Evolutionary conservation across 176 grass and related monocot species (phyloP), one percentile per base, ranked within the genome.

Genomic region (Triticum timopheevii): DNA sequence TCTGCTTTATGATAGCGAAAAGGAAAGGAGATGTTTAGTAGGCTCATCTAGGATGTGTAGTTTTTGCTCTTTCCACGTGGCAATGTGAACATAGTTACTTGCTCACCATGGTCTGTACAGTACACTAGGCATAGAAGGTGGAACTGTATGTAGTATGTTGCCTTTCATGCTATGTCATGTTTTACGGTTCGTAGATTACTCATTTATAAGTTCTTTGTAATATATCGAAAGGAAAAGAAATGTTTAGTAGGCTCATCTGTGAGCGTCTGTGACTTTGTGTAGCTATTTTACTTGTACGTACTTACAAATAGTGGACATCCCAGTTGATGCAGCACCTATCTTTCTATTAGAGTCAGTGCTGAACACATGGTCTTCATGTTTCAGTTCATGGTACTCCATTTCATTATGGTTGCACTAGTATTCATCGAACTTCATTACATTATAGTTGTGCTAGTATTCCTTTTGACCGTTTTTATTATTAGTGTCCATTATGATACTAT

Each of bases 401-500:
- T 70, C 17, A 44, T 82, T 82, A 65, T 52, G 16, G 34, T 86
- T 72, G 31, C 73, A 13, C 44, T 45, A 13, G 44, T 45, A 45
- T 70, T 13, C 33, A 74, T 74, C 23, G 33, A 56, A 70, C 16
- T 82, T 82, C 27, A 56, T 77, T 45, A 77, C 17, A 44, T 82
- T 82, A 65, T 52, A 11, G 34, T 86, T 72, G 31, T 62, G 56
- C 34, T 35, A 47, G 13, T 50, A 24, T 85, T 85, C 25, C 16
- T 67, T 24, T 79, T 83, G 50, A 23, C 27, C 5, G 16, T 80
- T 84, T 35, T 36, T 84, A 49, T 39, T 78, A 58, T 58, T 9
- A 22, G 61, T 63, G 47, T 91, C 45, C 25, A 62, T 50, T 74
- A 83, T 73, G 35, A 62, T 84, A 23, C 47, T 76, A 52, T 76